phyloP scores from a whole-genome alignment of 2,329 filamentous ascomycete species.

The Fusarium robinianum region DNA sequence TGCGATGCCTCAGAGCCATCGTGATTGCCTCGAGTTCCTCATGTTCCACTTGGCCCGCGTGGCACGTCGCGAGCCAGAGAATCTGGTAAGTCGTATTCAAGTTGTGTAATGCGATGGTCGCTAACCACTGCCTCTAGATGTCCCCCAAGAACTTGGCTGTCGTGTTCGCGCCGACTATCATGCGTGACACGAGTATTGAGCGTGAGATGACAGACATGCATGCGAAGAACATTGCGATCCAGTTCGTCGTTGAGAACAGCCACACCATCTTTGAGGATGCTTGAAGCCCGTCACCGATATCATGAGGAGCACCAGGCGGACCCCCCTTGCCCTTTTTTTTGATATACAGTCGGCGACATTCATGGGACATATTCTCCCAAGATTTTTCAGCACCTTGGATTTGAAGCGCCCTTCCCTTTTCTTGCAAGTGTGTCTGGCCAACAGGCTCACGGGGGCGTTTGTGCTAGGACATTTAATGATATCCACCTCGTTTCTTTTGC shows the following conservation, averaged over 20 bases:
- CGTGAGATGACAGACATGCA: slow-evolving; percentile 97
- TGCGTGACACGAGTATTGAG: slow-evolving; percentile 87
- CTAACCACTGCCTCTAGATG: slow-evolving; percentile 63
- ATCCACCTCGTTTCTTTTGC: slow-evolving; percentile 35
- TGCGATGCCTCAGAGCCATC: slow-evolving; percentile 79
- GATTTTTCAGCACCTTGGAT: slow-evolving; percentile 33
- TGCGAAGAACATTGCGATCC: slow-evolving; percentile 86
- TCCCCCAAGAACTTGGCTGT: slow-evolving; percentile 94
- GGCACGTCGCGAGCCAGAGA: slow-evolving; percentile 79
- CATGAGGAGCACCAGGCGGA: not conserved
- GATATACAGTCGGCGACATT: slow-evolving; percentile 6
- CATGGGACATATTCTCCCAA: slow-evolving; percentile 25
- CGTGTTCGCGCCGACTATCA: slow-evolving; percentile 96
- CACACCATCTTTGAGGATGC: slow-evolving; percentile 73
- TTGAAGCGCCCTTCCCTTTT: slow-evolving; percentile 21
- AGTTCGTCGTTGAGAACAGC: slow-evolving; percentile 91
- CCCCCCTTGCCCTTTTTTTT: not conserved
- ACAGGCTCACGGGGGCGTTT: slow-evolving; percentile 34
- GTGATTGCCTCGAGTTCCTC: slow-evolving; percentile 88
- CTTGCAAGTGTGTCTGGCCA: slow-evolving; percentile 24
- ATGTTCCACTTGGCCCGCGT: slow-evolving; percentile 92
- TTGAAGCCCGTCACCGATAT: slow-evolving; percentile 13
- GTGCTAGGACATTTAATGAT: slow-evolving; percentile 41
- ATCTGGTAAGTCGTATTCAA: slow-evolving; percentile 63
- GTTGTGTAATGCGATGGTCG: not conserved